phyloP scores from a whole-genome alignment of 2,329 filamentous ascomycete genomes.

The Leptographium wingfieldii region DNA sequence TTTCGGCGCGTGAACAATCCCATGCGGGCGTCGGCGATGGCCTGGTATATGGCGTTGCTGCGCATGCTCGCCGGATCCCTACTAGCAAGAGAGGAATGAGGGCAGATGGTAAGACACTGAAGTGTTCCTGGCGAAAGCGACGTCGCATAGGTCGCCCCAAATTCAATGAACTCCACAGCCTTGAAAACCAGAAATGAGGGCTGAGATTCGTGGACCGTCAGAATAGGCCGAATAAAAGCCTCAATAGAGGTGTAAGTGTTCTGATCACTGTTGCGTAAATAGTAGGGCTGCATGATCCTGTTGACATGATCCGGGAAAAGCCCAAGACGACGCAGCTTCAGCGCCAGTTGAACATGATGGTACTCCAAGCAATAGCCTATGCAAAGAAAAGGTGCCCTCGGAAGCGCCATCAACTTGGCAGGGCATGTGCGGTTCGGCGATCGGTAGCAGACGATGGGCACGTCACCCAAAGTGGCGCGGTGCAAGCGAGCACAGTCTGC shows the following conservation, averaged over 20 bases:
- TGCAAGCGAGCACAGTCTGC: not conserved
- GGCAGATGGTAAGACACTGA: not conserved
- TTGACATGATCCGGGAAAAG: not conserved
- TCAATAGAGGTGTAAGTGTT: not conserved
- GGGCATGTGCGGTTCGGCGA: not conserved
- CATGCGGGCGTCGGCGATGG: not conserved
- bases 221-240: not conserved
- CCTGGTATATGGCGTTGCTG: not conserved
- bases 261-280: not conserved
- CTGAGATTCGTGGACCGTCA: not conserved
- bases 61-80: not conserved
- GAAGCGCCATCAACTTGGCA: not conserved
- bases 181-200: conserved; percentile 3
- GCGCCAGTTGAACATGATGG: conserved; percentile 4
- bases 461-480: not conserved
- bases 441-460: not conserved
- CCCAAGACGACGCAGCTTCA: conserved; percentile 1
- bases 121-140: not conserved
- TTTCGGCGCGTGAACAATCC: not conserved
- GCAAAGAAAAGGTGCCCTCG: not conserved
- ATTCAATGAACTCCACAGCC: not conserved
- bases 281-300: not conserved
- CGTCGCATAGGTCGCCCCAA: too few relatives aligned
- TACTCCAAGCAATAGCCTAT: conserved; percentile 3
- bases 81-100: not conserved